Conservation (phyloP, 371 early-diverging fungal genomes). For the Rhizopus arrhizus region DNA sequence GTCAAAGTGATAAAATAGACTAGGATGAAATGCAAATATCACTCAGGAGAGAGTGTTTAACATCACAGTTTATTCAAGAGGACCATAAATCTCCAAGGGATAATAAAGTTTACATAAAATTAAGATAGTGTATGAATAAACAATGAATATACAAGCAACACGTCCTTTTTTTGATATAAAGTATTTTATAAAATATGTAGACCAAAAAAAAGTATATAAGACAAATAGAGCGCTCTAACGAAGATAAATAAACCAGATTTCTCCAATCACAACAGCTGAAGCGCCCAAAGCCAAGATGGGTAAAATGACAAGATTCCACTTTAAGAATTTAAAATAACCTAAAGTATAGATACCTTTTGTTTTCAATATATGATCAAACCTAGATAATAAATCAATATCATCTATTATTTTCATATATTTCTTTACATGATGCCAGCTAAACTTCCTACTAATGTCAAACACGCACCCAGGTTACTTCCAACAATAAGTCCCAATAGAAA, state of each 20-base stretch:
- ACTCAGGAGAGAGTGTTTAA: no score
- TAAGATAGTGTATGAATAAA: no score
- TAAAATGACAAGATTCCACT: slow-evolving; percentile 65
- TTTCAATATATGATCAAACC: slow-evolving; percentile 65
- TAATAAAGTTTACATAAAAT: no score
- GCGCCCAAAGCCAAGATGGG: slow-evolving; percentile 57
- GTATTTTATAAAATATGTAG: no score
- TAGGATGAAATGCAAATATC: no score
- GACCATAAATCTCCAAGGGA: no score
- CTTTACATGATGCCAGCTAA: slow-evolving; percentile 81
- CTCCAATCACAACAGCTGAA: slow-evolving; percentile 53
- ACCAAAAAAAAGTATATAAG: no score
- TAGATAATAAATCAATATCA: slow-evolving; percentile 8
- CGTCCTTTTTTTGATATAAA: no score
- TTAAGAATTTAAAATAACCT: slow-evolving; percentile 61
- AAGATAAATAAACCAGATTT: slow-evolving; percentile 49
- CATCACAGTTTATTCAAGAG: no score
- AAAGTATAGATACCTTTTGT: slow-evolving; percentile 56
- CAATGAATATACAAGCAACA: no score
- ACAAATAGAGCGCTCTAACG: slow-evolving; percentile 1
- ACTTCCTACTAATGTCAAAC: slow-evolving; percentile 71
- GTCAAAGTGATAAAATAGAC: no score
- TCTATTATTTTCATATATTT: no score
- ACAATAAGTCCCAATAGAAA: slow-evolving; percentile 74
- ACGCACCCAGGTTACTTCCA: slow-evolving; percentile 82